These are phyloP conservation scores for Sugiyamaella sp. DNA, from an alignment of 1,139 yeast species.

Conservation along the genomic window DNA sequence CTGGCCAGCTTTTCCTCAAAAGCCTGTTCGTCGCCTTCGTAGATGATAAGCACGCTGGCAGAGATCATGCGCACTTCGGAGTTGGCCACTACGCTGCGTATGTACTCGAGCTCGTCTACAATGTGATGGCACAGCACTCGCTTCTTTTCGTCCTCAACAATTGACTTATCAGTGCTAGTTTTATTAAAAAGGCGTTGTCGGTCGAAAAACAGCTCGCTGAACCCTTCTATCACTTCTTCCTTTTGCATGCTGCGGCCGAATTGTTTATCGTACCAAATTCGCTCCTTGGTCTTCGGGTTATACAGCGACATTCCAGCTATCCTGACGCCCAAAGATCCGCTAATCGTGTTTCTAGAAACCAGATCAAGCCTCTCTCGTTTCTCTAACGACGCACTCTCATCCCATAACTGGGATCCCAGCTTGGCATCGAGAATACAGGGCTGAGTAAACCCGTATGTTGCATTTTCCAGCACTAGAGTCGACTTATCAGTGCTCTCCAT, in stretches of 20 bases:
- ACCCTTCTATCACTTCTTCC: slow-evolving; percentile 51
- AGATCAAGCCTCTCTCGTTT: slow-evolving; percentile 61
- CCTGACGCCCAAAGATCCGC: slow-evolving; percentile 73
- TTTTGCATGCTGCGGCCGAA: slow-evolving; percentile 64
- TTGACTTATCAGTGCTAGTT: background rate
- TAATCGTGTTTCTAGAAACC: slow-evolving; percentile 74
- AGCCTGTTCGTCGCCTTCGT: slow-evolving; percentile 61
- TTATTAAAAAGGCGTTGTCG: background rate
- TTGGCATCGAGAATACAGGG: slow-evolving; percentile 87
- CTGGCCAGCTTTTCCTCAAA: slow-evolving; percentile 37
- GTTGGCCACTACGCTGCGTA: slow-evolving; percentile 64
- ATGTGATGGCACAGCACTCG: slow-evolving; percentile 49
- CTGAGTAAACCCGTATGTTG: slow-evolving; percentile 57
- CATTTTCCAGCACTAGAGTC: slow-evolving; percentile 70
- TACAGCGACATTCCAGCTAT: slow-evolving; percentile 86
- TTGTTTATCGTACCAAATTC: slow-evolving; percentile 58
- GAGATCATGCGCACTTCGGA: slow-evolving; percentile 71
- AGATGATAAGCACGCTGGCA: slow-evolving; percentile 72
- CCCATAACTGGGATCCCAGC: slow-evolving; percentile 72
- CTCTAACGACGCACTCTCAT: slow-evolving; percentile 54
- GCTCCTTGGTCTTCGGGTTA: slow-evolving; percentile 39
- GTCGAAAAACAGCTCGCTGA: slow-evolving; percentile 54
- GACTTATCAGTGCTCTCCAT: slow-evolving; percentile 29
- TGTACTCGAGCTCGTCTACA: slow-evolving; percentile 59
- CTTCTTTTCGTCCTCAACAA: slow-evolving; percentile 29